Percentiles rank a stretch among this genome's conserved stretches.
These are phyloP conservation scores for Priceomyces haplophilus DNA, from an alignment of 805 yeast genomes.

Conservation along the genomic window DNA sequence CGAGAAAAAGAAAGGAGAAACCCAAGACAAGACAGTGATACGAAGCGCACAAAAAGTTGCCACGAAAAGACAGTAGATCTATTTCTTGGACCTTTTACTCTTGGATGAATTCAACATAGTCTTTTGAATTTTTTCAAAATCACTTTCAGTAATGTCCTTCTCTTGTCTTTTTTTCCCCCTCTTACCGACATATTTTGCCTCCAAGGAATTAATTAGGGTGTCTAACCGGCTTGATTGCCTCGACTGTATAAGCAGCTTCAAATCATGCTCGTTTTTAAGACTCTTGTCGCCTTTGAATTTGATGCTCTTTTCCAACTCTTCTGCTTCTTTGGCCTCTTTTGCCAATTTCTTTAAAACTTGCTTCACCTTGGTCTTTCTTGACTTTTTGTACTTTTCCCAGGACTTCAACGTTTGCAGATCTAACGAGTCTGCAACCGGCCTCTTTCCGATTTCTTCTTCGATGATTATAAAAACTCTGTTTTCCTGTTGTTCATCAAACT, in stretches of 20 bases:
- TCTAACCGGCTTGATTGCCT: constrained; percentile 45
- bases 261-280: constrained; percentile 36
- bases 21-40: no score
- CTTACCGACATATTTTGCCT: constrained; percentile 46
- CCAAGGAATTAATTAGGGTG: constrained; percentile 44
- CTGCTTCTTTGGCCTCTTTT: constrained; percentile 66
- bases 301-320: constrained; percentile 39
- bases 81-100: constrained; percentile 3
- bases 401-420: constrained; percentile 31
- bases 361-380: constrained; percentile 46
- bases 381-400: constrained; percentile 51
- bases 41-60: no score
- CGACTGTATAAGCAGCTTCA: constrained; percentile 48
- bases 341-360: constrained; percentile 50
- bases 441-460: constrained; percentile 35
- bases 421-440: constrained; percentile 28
- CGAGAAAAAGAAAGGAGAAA: no score
- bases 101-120: constrained; percentile 25
- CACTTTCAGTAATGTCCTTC: constrained; percentile 47
- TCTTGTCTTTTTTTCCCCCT: constrained; percentile 32
- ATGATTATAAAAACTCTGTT: constrained; percentile 55
- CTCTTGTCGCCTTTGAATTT: constrained; percentile 31
- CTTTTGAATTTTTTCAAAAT: constrained; percentile 46
- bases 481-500: constrained; percentile 58
- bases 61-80: not conserved